Evolutionary conservation across 805 yeast genomes (phyloP).

Genomic region (Candida koratica): DNA sequence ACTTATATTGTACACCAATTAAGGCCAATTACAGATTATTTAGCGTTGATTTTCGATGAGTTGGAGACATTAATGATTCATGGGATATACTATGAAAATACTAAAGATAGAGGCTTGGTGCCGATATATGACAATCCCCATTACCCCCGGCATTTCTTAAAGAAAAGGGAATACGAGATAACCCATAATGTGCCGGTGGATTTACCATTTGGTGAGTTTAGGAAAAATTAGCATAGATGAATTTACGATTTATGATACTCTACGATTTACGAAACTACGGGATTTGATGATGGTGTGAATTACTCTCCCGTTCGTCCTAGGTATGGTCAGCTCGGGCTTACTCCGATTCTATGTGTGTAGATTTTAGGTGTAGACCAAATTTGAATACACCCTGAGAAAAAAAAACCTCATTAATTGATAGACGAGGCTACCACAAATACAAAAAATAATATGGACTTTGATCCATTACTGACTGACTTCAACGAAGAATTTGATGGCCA

Average conservation of each 20-base stretch:
- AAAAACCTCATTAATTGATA: neutral
- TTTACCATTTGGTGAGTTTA: slow-evolving; percentile 18
- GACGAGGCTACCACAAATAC: neutral
- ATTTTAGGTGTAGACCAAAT: no score
- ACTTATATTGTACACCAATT: slow-evolving; percentile 34
- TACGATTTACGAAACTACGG: no score
- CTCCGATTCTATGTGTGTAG: no score
- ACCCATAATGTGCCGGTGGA: slow-evolving; percentile 1
- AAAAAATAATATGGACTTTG: slow-evolving; percentile 3
- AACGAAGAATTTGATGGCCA: slow-evolving; percentile 2
- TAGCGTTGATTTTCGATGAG: slow-evolving; percentile 20
- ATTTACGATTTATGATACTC: neutral
- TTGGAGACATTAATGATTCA: slow-evolving; percentile 32
- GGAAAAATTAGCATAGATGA: slow-evolving; percentile 2
- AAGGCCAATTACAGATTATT: slow-evolving; percentile 27
- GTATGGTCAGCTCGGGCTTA: no score
- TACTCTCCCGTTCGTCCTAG: no score
- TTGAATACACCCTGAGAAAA: neutral
- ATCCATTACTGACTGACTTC: slow-evolving; percentile 4
- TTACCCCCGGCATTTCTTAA: slow-evolving; percentile 24
- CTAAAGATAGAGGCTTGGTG: slow-evolving; percentile 12
- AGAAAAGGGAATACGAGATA: slow-evolving; percentile 6
- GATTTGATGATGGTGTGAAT: no score
- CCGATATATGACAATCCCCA: slow-evolving; percentile 27
- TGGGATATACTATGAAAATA: slow-evolving; percentile 29